Evolutionary conservation across 2,329 filamentous ascomycete genomes (phyloP), one percentile per base, ranked within the genome.

Genomic region (Dryadomyces quercus-mongolicae): DNA sequence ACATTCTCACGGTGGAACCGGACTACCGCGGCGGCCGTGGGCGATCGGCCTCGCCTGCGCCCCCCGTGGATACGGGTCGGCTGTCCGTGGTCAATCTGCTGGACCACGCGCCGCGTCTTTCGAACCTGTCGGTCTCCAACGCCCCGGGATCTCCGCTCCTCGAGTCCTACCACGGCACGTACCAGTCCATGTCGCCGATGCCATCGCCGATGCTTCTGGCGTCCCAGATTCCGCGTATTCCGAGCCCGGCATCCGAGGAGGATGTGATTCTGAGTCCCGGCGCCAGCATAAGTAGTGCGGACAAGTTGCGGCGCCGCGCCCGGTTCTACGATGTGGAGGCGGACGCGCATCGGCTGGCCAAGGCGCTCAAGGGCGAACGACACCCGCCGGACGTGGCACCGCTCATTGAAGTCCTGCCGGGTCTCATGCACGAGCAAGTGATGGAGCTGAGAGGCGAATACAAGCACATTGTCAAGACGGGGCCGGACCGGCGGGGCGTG

Each of bases 141-240:
- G 59, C 88, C 1, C 88, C 90, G 0, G 81, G 81, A 1, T 95
- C 89, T 58, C 93, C 92, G 0, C 74, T 97, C 51, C 80, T 95
- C 2, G 92, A 97, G 69, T 85, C 93, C 1, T 97, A 97, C 69
- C 86, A 85, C 58, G 92, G 92, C 43, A 95, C 91, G 0, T 97
- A 95, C 63, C 92, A 97, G 68, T 88, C 88, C 55, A 87, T 94
- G 62, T 95, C 91, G 0, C 91, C 92, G 0, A 95, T 96, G 88
- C 91, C 91, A 0, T 90, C 90, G 0, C 88, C 91, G 0, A 72
- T 91, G 22, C 74, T 84, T 62, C 64, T 82, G 4, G 67, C 81
- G 2, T 70, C 72, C 1, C 64, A 73, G 49, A 68, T 74, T 34
- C 72, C 77, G 40, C 74, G 82, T 10, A 78, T 80, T 21, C 65